Base-by-base conservation (phyloP, 2,329 filamentous ascomycete genomes). In the Phaeoacremonium minimum region DNA sequence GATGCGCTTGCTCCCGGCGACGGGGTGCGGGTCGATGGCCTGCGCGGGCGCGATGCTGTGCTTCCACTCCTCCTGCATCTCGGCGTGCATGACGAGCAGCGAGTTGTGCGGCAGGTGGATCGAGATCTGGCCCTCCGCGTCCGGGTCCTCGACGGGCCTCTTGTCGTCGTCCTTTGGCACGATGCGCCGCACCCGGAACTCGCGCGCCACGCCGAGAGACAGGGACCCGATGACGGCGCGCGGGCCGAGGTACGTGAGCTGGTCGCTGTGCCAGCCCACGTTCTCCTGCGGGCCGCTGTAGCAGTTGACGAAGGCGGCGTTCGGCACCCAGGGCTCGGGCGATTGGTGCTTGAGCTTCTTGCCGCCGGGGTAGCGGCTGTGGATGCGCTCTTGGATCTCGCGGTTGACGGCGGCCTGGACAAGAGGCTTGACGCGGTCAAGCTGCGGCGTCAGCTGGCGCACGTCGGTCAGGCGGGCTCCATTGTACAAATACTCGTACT, bases 1-100 rank as follows among this genome's bases (percentile, higher is more conserved):
- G 49, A 98, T 90, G 28, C 93, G 75, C 45, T 79, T 82, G 48
- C 81, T 89, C 1, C 83, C 84, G 0, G 90, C 76, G 2, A 95
- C 57, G 0, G 90, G 87, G 57, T 98, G 93, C 2, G 88, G 87
- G 43, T 89, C 84, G 40, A 97, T 85, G 4, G 82, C 78, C 33
- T 73, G 70, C 0, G 85, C 82, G 0, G 89, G 85, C 0, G 80
- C 71, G 30, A 98, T 85, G 46, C 78, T 77, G 58, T 98, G 93
- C 58, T 96, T 97, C 89, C 89, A 97, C 54, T 86, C 83, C 55
- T 97, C 91, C 55, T 97, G 91, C 87, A 95, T 97, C 55, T 95
- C 88, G 1, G 91, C 90, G 53, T 97, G 90, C 93, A 98, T 97
- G 8, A 97, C 72, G 0, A 98, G 72, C 1, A 97, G 73, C 1